Percentiles rank a stretch among this genome's conserved stretches.
Conservation (phyloP, 306 rosid species). For the Corylus avellana region DNA sequence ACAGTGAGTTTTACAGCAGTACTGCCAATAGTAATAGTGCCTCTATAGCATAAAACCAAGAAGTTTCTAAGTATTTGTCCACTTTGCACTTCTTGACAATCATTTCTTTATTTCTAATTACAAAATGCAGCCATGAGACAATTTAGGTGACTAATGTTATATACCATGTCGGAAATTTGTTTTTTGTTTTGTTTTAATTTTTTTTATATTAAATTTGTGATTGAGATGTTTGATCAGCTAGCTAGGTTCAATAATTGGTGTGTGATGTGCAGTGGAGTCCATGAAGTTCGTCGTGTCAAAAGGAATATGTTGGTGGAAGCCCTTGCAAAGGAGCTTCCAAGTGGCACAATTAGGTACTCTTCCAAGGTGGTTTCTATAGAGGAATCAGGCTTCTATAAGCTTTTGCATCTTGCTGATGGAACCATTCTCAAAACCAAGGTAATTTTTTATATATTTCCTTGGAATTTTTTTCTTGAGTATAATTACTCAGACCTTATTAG, state of each 20-base stretch:
- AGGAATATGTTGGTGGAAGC: slow-evolving; percentile 56
- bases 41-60: neutral
- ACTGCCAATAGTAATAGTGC: neutral
- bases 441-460: neutral
- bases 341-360: slow-evolving; percentile 61
- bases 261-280: slow-evolving; percentile 26
- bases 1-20: slow-evolving; percentile 43
- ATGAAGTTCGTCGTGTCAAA: slow-evolving; percentile 56
- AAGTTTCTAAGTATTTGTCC: neutral
- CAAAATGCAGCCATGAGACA: too few species aligned
- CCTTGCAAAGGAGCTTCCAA: slow-evolving; percentile 68
- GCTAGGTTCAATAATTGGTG: neutral
- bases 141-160: too few species aligned
- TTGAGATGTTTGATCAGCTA: neutral
- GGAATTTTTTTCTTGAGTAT: neutral
- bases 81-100: too few species aligned
- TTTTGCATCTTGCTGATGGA: slow-evolving; percentile 71
- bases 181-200: neutral
- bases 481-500: neutral
- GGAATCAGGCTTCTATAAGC: slow-evolving; percentile 54
- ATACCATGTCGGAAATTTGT: too few species aligned
- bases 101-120: neutral
- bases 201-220: neutral
- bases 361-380: slow-evolving; percentile 76
- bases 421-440: slow-evolving; percentile 62